phyloP scores from a whole-genome alignment of 352 stramenopile species.

The Elongisporangium senticosum region DNA sequence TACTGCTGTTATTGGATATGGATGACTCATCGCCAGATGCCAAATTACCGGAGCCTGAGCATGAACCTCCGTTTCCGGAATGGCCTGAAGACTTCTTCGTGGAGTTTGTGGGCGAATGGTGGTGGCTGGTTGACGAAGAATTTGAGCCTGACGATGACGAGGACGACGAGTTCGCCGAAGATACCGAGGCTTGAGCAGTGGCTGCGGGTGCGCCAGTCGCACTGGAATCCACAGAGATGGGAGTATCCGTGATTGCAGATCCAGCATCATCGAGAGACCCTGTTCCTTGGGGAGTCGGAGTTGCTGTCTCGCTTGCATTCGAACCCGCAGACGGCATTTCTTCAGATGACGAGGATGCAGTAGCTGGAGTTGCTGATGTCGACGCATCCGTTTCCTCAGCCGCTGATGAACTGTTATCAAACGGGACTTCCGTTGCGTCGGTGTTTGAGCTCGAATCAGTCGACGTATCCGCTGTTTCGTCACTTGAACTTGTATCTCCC shows the following conservation, averaged over 20 bases:
- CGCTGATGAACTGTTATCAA: not conserved
- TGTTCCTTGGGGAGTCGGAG: not conserved
- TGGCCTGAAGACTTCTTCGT: constrained; percentile 6
- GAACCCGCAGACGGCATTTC: not conserved
- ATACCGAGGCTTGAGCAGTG: constrained; percentile 4
- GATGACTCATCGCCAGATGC: constrained; percentile 1
- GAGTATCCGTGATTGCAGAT: constrained; percentile 1
- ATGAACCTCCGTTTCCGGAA: not conserved
- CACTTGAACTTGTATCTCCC: not conserved
- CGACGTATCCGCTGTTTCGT: not conserved
- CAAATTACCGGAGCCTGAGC: not conserved
- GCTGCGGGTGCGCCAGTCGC: not conserved
- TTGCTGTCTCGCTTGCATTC: not conserved
- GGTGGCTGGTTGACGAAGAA: not conserved
- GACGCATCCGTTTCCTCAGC: constrained; percentile 1
- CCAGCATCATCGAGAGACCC: constrained; percentile 1
- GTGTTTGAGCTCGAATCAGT: constrained; percentile 7
- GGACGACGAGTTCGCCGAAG: not conserved
- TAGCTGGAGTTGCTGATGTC: constrained; percentile 2
- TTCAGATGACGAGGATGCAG: not conserved
- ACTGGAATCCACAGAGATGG: constrained; percentile 1
- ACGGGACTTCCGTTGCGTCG: constrained; percentile 1
- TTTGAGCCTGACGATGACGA: not conserved
- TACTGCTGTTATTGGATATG: constrained; percentile 6
- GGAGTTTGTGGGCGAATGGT: not conserved